Evolutionary conservation across 2,329 filamentous ascomycete species (phyloP), one percentile per base, ranked within the genome.

Genomic region (Penicillium sp.): DNA sequence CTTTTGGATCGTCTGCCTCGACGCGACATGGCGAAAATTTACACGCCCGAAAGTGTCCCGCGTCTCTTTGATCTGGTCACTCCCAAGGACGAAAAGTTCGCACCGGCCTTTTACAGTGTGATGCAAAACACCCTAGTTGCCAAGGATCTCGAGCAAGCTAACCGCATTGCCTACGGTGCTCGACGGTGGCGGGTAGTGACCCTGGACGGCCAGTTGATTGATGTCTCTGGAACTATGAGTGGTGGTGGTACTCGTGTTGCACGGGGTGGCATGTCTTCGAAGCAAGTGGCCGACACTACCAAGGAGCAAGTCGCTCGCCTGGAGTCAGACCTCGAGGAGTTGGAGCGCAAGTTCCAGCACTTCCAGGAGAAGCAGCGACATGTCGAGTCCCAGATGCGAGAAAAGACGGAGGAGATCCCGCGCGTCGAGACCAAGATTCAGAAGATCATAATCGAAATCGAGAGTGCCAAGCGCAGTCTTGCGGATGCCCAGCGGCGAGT

Each of bases 171-270:
- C 6, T 98, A 97, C 61, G 91, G 93, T 34, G 87, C 87, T 37
- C 87, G 84, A 73, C 77, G 93, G 67, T 98, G 93, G 93, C 84
- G 93, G 55, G 93, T 98, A 3, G 93, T 98, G 32, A 98, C 93
- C 0, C 79, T 98, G 2, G 89, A 90, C 50, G 93, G 93, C 40
- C 90, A 96, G 68, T 78, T 98, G 42, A 97, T 98, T 57, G 93
- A 98, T 72, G 94, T 94, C 66, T 96, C 91, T 1, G 93, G 93
- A 76, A 97, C 93, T 28, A 97, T 98, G 93, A 95, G 88, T 48
- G 93, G 93, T 75, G 93, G 93, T 76, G 93, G 93, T 46, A 91
- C 82, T 37, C 87, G 87, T 13, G 87, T 93, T 46, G 90, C 91
- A 59, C 89, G 85, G 63, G 94, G 94, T 0, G 82, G 89, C 47